Conservation (phyloP, 202 grass and related monocot species). For the Brachypodium distachyon region DNA sequence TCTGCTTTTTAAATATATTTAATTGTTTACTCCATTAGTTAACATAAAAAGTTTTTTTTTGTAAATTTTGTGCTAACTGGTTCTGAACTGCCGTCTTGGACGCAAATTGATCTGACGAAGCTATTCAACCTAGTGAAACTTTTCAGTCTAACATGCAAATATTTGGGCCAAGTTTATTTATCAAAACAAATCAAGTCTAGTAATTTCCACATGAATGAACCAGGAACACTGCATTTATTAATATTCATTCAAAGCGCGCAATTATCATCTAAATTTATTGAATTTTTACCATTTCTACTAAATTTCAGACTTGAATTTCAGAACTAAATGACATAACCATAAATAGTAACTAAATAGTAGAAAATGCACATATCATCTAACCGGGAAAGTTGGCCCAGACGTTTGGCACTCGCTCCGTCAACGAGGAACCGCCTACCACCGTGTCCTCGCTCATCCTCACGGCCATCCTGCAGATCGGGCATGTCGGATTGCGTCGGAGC, state of each 20-base stretch:
- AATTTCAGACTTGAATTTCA: background rate
- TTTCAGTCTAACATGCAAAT: too few species aligned
- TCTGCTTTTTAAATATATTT: too few species aligned
- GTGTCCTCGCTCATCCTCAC: background rate
- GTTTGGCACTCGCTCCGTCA: background rate
- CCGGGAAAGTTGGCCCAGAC: too few species aligned
- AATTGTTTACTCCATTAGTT: background rate
- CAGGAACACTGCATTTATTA: background rate
- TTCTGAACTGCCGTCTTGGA: background rate
- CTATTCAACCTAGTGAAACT: background rate
- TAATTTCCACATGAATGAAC: background rate
- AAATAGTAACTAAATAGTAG: background rate
- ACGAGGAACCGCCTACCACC: background rate
- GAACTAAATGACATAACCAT: background rate
- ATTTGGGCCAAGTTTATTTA: too few species aligned
- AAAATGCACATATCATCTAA: background rate
- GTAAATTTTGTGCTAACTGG: background rate
- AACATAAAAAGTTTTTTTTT: too few species aligned
- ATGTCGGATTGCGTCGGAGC: conserved; percentile 32
- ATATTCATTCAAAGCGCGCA: too few species aligned
- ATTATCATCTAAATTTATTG: too few species aligned
- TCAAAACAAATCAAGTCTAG: too few species aligned
- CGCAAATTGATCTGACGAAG: background rate
- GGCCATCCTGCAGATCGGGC: conserved; percentile 39
- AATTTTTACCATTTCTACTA: background rate